Evolutionary conservation across 1,284 basidiomycete genomes (phyloP), one percentile per base, ranked within the genome.

Genomic region (Clitocybe nebularis): DNA sequence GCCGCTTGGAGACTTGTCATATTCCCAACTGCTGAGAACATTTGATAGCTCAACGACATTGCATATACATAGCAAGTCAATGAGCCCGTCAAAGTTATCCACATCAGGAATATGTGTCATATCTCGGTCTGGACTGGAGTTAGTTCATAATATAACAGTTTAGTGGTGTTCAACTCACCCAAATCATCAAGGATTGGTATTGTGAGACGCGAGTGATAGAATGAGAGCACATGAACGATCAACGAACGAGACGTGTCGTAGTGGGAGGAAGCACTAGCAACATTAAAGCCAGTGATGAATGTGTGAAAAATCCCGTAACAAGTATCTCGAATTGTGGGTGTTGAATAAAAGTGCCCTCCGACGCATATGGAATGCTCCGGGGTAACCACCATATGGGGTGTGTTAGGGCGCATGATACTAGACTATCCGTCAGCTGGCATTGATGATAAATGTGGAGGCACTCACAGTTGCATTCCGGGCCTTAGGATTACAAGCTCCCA

Each of bases 321-420:
- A 1, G 51, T 47, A 9, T 40, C 36, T 10, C 44, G 41, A 6
- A 55, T 37, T 1, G 28, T 37, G 13, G 36, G 23, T 0, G 43
- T 37, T 1, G 26, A 16, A 23, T 52, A 50, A 16, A 47, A 54
- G 23, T 53, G 47, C 5, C 44, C 46, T 2, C 54, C 47, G 24
- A 36, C 29, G 14, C 36, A 46, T 3, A 55, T 49, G 9, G 44
- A 14, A 30, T 46, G 1, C 1, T 40, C 26, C 0, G 36, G 10
- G 1, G 41, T 48, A 14, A 40, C 26, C 0, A 51, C 49, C 5
- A 38, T 21, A 34, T 55, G 51, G 1, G 45, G 49, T 1, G 39
- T 44, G 20, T 40, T 41, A 8, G 53, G 49, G 8, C 35, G 20
- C 53, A 55, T 55, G 19, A 47, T 30, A 3, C 52, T 54, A 10